A percentile compares a stretch with the other conserved stretches of the same genome.
phyloP scores from a whole-genome alignment of 2,329 filamentous ascomycete genomes.

The Seiridium cupressi region DNA sequence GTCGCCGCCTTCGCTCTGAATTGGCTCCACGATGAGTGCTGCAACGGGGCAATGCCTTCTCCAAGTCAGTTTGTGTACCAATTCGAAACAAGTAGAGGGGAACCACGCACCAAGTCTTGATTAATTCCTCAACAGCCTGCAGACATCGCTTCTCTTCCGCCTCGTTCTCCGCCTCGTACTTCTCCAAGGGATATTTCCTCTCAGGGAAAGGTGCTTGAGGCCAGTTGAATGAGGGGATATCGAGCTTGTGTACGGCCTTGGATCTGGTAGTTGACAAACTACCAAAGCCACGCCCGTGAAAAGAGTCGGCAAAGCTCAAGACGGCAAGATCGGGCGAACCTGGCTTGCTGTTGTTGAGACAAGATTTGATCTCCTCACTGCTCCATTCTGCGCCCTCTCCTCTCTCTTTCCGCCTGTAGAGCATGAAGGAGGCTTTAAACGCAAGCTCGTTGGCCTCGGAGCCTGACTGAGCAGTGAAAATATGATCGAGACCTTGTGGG shows the following conservation, averaged over 20 bases:
- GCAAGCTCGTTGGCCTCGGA: conserved; percentile 93
- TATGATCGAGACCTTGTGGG: conserved; percentile 79
- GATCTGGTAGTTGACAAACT: conserved; percentile 84
- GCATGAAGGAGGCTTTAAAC: conserved; percentile 96
- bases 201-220: conserved; percentile 82
- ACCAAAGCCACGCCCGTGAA: conserved; percentile 89
- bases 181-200: conserved; percentile 82
- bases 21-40: conserved; percentile 82
- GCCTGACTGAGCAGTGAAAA: conserved; percentile 85
- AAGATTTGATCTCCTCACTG: conserved; percentile 67
- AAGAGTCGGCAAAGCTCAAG: conserved; percentile 81
- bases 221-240: conserved; percentile 95
- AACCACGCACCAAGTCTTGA: conserved; percentile 38
- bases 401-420: conserved; percentile 75
- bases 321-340: conserved; percentile 81
- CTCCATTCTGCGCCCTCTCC: conserved; percentile 80
- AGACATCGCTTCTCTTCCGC: conserved; percentile 77
- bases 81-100: neutral
- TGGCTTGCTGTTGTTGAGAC: conserved; percentile 78
- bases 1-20: conserved; percentile 91
- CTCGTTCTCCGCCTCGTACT: conserved; percentile 75
- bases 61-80: conserved; percentile 19
- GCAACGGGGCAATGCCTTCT: conserved; percentile 76
- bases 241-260: conserved; percentile 92
- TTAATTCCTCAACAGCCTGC: conserved; percentile 77